Conservation (phyloP, 805 yeast species). For the Komagataella populi region DNA sequence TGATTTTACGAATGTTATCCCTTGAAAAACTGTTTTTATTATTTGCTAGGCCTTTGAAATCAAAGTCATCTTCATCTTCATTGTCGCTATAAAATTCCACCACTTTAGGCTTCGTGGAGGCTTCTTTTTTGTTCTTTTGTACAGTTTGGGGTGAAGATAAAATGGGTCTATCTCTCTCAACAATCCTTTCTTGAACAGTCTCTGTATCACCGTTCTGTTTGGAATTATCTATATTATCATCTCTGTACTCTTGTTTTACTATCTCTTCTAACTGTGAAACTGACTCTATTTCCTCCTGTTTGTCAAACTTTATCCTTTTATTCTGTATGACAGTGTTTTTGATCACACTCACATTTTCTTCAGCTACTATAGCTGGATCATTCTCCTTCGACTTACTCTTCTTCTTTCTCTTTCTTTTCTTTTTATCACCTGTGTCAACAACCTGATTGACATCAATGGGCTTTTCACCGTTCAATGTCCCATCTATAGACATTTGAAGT, state of each 20-base stretch:
- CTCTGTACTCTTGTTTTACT: neutral
- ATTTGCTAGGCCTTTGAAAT: slow-evolving; percentile 3
- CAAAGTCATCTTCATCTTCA: slow-evolving; percentile 11
- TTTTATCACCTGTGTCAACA: neutral
- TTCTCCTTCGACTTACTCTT: neutral
- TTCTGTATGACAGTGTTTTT: neutral
- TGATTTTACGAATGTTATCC: slow-evolving; percentile 10
- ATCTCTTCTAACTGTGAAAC: neutral
- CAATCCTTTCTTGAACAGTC: neutral
- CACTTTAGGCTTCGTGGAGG: slow-evolving; percentile 8
- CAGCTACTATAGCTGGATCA: neutral
- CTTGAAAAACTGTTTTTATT: slow-evolving; percentile 1
- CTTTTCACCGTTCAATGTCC: neutral
- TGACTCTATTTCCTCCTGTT: neutral
- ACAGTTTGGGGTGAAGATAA: neutral
- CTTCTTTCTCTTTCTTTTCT: neutral
- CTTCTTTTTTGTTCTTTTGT: neutral
- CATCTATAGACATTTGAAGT: neutral
- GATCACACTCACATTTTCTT: neutral
- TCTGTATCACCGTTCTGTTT: neutral
- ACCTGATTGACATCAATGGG: neutral
- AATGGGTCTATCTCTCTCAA: neutral
- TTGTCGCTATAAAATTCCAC: slow-evolving; percentile 24
- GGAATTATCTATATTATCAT: neutral
- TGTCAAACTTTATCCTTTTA: neutral